A percentile compares a stretch with the other conserved stretches of the same genome.
Evolutionary conservation across 2,329 filamentous ascomycete species (phyloP).

Genomic region (Byssothecium circinans): DNA sequence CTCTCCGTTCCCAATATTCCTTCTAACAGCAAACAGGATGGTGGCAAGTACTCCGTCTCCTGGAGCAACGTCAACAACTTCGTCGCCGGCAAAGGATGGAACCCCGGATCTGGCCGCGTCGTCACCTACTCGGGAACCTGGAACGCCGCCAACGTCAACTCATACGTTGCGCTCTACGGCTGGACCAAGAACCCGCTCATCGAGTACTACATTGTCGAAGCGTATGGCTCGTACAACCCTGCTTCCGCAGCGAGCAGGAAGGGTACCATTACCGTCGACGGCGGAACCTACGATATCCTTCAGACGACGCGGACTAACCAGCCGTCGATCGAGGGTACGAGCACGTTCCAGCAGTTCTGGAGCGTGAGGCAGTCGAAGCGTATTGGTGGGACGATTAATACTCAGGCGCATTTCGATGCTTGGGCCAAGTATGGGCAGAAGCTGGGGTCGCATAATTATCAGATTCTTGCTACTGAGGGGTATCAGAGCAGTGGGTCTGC

Average conservation of each 20-base stretch:
- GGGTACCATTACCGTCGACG: conserved; percentile 56
- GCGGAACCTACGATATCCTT: conserved; percentile 57
- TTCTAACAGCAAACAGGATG: conserved; percentile 23
- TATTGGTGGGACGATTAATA: conserved; percentile 54
- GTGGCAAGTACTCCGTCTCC: conserved; percentile 52
- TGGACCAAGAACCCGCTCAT: conserved; percentile 59
- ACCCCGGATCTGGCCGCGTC: conserved; percentile 52
- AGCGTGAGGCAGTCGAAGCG: conserved; percentile 55
- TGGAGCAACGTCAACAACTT: conserved; percentile 59
- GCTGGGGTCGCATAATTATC: conserved; percentile 55
- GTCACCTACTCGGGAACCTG: conserved; percentile 56
- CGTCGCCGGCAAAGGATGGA: conserved; percentile 61
- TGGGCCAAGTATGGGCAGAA: conserved; percentile 55
- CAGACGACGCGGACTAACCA: conserved; percentile 53
- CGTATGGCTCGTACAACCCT: conserved; percentile 54
- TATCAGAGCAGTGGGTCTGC: conserved; percentile 55
- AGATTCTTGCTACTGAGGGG: conserved; percentile 59
- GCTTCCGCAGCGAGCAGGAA: conserved; percentile 51
- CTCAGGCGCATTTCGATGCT: conserved; percentile 56
- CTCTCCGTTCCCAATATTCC: background rate
- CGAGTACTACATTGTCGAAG: conserved; percentile 63
- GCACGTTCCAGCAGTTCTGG: conserved; percentile 60
- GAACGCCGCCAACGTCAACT: conserved; percentile 51
- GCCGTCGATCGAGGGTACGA: conserved; percentile 57
- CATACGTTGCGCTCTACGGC: conserved; percentile 60